phyloP scores from a whole-genome alignment of 2,329 filamentous ascomycete species.

The Didymellaceae sp. region DNA sequence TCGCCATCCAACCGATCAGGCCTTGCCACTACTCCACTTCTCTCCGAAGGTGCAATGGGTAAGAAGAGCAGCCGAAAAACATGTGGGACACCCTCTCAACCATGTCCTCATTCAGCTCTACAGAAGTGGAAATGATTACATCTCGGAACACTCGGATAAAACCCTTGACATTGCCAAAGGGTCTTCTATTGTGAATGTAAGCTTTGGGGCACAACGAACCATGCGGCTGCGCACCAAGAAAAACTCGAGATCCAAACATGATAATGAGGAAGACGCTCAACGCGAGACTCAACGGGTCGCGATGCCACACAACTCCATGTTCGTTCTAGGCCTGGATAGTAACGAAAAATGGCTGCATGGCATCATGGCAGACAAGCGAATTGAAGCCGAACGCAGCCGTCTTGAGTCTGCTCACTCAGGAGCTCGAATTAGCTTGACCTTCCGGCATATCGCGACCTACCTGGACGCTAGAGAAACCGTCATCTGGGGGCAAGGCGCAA shows the following conservation, averaged over 20 bases:
- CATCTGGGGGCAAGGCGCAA: slow-evolving; percentile 94
- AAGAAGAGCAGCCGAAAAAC: slow-evolving; percentile 70
- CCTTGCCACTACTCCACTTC: slow-evolving; percentile 77
- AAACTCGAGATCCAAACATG: slow-evolving; percentile 22
- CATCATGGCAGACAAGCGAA: slow-evolving; percentile 87
- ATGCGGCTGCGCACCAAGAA: slow-evolving; percentile 91
- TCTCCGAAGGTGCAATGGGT: slow-evolving; percentile 74
- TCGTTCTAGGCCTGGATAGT: slow-evolving; percentile 78
- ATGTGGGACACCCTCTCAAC: slow-evolving; percentile 81
- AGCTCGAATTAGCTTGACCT: slow-evolving; percentile 88
- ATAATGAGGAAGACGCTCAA: slow-evolving; percentile 49
- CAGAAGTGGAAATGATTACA: slow-evolving; percentile 86
- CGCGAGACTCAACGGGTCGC: slow-evolving; percentile 68
- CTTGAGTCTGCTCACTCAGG: slow-evolving; percentile 76
- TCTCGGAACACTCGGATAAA: slow-evolving; percentile 97
- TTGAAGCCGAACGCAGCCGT: slow-evolving; percentile 67
- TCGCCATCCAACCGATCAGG: slow-evolving; percentile 89
- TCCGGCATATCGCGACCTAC: slow-evolving; percentile 87
- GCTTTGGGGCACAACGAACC: slow-evolving; percentile 86
- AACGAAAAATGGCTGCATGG: slow-evolving; percentile 90
- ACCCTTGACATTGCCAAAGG: slow-evolving; percentile 84
- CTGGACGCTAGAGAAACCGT: slow-evolving; percentile 66
- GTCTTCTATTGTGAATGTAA: slow-evolving; percentile 90
- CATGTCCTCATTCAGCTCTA: slow-evolving; percentile 94
- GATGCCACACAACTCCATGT: slow-evolving; percentile 88